phyloP scores from a whole-genome alignment of 805 yeast species.

The Hanseniaspora vineae region DNA sequence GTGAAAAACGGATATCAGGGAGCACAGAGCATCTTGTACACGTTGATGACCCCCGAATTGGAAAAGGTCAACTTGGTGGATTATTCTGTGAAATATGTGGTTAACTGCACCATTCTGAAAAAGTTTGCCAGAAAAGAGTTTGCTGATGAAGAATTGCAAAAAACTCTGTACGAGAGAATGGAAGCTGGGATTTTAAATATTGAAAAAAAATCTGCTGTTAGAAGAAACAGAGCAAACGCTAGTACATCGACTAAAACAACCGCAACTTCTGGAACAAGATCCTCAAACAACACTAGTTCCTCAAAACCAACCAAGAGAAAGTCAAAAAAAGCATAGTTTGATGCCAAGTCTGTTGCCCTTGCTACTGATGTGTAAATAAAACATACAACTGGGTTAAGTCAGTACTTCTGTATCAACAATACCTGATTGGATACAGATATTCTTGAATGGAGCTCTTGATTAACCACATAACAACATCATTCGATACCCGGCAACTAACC shows the following conservation, averaged over 20 bases:
- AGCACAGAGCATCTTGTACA: conserved; percentile 62
- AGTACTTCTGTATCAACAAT: too few species aligned
- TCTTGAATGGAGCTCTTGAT: too few species aligned
- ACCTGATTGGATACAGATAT: too few species aligned
- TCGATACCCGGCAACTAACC: too few species aligned
- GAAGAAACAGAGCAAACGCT: conserved; percentile 35
- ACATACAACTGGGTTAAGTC: too few species aligned
- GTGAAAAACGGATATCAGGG: conserved; percentile 70
- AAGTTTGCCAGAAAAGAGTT: conserved; percentile 53
- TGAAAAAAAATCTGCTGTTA: conserved; percentile 63
- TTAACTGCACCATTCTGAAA: conserved; percentile 14
- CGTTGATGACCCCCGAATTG: conserved; percentile 59
- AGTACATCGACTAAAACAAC: neutral
- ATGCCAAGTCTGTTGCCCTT: too few species aligned
- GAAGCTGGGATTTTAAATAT: conserved; percentile 39
- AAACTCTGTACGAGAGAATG: conserved; percentile 47
- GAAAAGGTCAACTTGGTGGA: conserved; percentile 50
- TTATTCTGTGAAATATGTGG: conserved; percentile 19
- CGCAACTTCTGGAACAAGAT: neutral
- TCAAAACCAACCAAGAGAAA: conserved; percentile 1
- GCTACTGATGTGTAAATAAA: too few species aligned
- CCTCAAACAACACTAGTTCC: conserved; percentile 1
- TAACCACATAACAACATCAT: too few species aligned
- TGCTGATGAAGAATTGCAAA: conserved; percentile 47
- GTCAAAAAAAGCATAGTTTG: neutral